These are phyloP conservation scores for Anacardium occidentale DNA, from an alignment of 345 rosid species.

Conservation along the genomic window DNA sequence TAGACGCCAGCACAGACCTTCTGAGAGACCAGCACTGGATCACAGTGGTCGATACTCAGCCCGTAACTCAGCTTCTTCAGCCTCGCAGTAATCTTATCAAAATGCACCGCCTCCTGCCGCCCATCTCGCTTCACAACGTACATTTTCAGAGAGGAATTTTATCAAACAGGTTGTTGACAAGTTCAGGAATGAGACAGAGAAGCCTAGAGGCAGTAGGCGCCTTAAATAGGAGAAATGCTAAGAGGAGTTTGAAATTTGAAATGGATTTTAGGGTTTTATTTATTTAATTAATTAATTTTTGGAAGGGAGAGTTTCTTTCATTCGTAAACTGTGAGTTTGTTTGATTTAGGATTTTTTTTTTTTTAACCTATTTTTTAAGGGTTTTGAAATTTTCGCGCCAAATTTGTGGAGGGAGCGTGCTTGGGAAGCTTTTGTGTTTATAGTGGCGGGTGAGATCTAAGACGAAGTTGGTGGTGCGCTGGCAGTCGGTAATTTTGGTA, in stretches of 20 bases:
- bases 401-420: background rate
- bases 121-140: constrained; percentile 96
- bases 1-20: constrained; percentile 99
- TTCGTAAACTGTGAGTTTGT: background rate
- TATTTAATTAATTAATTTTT: too few relatives aligned
- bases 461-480: background rate
- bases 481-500: background rate
- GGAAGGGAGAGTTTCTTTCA: background rate
- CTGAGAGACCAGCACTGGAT: constrained; percentile 91
- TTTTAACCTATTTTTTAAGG: too few relatives aligned
- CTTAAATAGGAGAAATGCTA: background rate
- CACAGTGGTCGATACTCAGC: constrained; percentile 88
- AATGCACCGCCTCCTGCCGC: constrained; percentile 81
- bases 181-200: background rate
- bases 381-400: constrained; percentile 37
- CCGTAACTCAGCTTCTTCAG: constrained; percentile 95
- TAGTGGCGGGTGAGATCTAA: constrained; percentile 9
- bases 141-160: constrained; percentile 44
- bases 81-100: constrained; percentile 95
- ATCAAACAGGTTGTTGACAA: constrained; percentile 35
- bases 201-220: too few relatives aligned
- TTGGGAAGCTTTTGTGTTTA: background rate
- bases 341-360: background rate
- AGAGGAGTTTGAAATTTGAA: constrained; percentile 1
- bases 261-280: background rate